Evolutionary conservation across 768 basidiomycete species (phyloP), one percentile per base, ranked within the genome.

Genomic region (Serpula lacrymans): DNA sequence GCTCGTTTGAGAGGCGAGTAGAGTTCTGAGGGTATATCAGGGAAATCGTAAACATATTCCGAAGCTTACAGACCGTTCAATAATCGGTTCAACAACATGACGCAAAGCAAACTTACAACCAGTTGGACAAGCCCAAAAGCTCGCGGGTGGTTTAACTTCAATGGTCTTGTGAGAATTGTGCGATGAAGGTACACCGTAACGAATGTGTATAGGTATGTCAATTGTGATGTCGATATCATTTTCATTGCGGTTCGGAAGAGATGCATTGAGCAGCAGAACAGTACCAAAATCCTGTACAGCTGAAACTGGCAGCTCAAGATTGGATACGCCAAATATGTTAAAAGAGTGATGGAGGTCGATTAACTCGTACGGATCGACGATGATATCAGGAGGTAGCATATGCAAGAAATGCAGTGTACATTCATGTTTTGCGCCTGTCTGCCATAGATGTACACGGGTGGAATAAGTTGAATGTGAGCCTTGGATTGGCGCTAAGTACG

Each of bases 351-450:
- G 47, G 42, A 50, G 61, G 46, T 62, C 52, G 5, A 38, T 11
- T 41, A 75, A 65, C 51, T 75, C 73, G 48, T 71, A 65, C 43
- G 56, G 62, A 55, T 75, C 73, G 16, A 67, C 59, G 51, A 75
- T 69, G 46, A 75, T 49, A 34, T 53, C 48, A 3, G 68, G 59
- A 2, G 70, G 65, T 17, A 75, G 53, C 18, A 53, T 55, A 45
- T 66, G 59, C 5, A 65, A 45, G 8, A 64, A 50, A 45, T 67
- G 62, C 17, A 68, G 49, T 7, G 49, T 45, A 45, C 65, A 67
- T 7, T 29, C 24, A 10, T 36, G 13, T 21, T 17, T 33, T 9
- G 42, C 37, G 26, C 17, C 6, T n/a, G 52, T 34, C 25, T 45
- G 28, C 5, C 17, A 30, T 14, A 34, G 17, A 46, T 27, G 14